These are phyloP conservation scores for Apiospora koreana DNA, from an alignment of 2,329 filamentous ascomycete genomes.

Conservation along the genomic window DNA sequence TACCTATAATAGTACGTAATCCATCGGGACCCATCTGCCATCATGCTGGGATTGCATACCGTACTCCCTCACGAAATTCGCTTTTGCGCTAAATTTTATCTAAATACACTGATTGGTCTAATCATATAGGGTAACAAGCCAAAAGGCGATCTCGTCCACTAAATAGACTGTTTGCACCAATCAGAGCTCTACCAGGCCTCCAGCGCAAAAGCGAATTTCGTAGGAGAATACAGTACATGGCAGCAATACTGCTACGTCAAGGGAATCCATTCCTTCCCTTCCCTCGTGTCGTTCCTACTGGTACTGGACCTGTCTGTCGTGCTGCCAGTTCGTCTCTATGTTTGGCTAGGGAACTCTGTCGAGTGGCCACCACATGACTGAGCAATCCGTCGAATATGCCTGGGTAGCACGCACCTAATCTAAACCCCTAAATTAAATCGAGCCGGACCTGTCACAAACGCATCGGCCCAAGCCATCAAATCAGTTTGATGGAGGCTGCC, in stretches of 20 bases:
- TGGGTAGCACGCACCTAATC: conserved; percentile 5
- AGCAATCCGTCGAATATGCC: not conserved
- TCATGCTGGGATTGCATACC: too few relatives aligned
- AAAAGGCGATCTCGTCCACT: too few relatives aligned
- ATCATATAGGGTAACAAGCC: too few relatives aligned
- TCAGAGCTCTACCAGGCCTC: too few relatives aligned
- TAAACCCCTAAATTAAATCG: conserved; percentile 3
- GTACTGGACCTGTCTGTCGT: not conserved
- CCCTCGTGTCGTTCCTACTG: not conserved
- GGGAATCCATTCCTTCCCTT: not conserved
- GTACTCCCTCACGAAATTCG: too few relatives aligned
- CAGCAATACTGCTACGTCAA: not conserved
- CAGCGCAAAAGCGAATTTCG: too few relatives aligned
- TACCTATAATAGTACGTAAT: too few relatives aligned
- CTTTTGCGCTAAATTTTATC: too few relatives aligned
- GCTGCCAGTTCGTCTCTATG: not conserved
- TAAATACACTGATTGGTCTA: too few relatives aligned
- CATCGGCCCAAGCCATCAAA: conserved; percentile 1
- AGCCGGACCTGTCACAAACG: conserved; percentile 6
- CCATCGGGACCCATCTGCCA: too few relatives aligned
- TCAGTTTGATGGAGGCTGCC: not conserved
- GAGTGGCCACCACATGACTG: not conserved
- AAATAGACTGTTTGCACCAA: too few relatives aligned
- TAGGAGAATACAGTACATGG: too few relatives aligned
- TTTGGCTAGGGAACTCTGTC: not conserved